Evolutionary conservation across 345 rosid genomes (phyloP).

Genomic region (Alliaria petiolata): DNA sequence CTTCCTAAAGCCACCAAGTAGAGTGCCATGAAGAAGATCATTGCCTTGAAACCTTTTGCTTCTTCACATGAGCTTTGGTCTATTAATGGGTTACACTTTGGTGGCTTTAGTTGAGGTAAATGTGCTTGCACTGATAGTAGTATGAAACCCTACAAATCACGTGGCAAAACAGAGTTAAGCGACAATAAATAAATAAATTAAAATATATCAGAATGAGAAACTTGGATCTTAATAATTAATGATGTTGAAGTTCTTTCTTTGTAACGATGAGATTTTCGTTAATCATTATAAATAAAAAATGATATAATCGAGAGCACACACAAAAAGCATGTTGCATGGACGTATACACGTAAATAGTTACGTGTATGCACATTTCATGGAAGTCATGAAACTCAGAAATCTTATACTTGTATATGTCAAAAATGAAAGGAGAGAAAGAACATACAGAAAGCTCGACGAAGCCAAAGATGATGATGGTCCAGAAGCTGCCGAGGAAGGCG

Average conservation of each 20-base stretch:
- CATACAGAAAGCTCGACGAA: conserved; percentile 92
- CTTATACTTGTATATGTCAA: not conserved
- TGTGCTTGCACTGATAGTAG: conserved; percentile 93
- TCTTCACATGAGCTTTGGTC: conserved; percentile 47
- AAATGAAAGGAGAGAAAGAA: not conserved
- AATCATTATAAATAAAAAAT: not conserved
- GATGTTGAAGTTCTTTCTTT: not conserved
- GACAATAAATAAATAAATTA: not conserved
- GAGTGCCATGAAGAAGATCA: conserved; percentile 72
- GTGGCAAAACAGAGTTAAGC: conserved; percentile 5
- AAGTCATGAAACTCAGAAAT: not conserved
- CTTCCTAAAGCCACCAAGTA: conserved; percentile 94
- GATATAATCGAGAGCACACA: conserved; percentile 4
- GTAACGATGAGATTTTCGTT: not conserved
- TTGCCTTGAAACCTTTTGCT: conserved; percentile 76
- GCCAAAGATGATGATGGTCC: conserved; percentile 94
- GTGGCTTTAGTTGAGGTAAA: conserved; percentile 85
- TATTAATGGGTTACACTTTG: conserved; percentile 56
- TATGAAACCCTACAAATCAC: conserved; percentile 71
- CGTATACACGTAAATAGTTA: conserved; percentile 9
- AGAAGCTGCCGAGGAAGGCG: conserved; percentile 90
- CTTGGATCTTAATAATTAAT: not conserved
- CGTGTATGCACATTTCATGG: not conserved
- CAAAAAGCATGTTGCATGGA: conserved; percentile 1
- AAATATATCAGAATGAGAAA: not conserved